Evolutionary conservation across 257 asterid species (phyloP).

Genomic region (Dorcoceras hygrometricum): DNA sequence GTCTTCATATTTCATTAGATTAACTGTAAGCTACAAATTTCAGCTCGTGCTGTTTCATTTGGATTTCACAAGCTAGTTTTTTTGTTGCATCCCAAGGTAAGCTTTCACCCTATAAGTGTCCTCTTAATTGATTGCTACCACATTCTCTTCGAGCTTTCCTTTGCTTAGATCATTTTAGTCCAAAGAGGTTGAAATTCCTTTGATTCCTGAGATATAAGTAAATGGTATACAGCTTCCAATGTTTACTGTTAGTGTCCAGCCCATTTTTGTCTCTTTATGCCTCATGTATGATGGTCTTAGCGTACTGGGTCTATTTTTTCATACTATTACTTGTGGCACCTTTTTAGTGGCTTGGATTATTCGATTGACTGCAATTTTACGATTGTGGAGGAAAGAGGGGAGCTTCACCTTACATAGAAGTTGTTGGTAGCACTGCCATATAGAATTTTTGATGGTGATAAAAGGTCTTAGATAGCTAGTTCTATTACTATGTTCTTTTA

Average conservation of each 20-base stretch:
- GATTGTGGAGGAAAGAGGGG: not conserved
- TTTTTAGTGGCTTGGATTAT: too few relatives aligned
- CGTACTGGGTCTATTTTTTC: too few relatives aligned
- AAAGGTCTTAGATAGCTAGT: not conserved
- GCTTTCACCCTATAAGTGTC: slow-evolving; percentile 22
- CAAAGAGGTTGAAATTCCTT: slow-evolving; percentile 1
- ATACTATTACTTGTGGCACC: too few relatives aligned
- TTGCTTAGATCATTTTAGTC: slow-evolving; percentile 12
- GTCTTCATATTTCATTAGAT: slow-evolving; percentile 14
- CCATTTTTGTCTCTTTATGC: too few relatives aligned
- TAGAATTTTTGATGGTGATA: slow-evolving; percentile 19
- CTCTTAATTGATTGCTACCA: not conserved
- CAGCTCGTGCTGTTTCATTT: slow-evolving; percentile 85
- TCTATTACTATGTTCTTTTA: slow-evolving; percentile 1
- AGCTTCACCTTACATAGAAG: too few relatives aligned
- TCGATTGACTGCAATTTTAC: not conserved
- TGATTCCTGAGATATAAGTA: slow-evolving; percentile 1
- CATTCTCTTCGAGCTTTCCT: slow-evolving; percentile 1
- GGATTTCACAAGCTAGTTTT: slow-evolving; percentile 73
- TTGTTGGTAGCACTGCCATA: slow-evolving; percentile 2
- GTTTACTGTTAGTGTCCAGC: too few relatives aligned
- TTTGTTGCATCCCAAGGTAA: slow-evolving; percentile 85
- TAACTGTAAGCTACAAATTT: slow-evolving; percentile 30
- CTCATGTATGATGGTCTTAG: too few relatives aligned
- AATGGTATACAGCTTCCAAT: not conserved